Evolutionary conservation across 352 stramenopile genomes (phyloP).

Genomic region (Globisporangium spinosum): DNA sequence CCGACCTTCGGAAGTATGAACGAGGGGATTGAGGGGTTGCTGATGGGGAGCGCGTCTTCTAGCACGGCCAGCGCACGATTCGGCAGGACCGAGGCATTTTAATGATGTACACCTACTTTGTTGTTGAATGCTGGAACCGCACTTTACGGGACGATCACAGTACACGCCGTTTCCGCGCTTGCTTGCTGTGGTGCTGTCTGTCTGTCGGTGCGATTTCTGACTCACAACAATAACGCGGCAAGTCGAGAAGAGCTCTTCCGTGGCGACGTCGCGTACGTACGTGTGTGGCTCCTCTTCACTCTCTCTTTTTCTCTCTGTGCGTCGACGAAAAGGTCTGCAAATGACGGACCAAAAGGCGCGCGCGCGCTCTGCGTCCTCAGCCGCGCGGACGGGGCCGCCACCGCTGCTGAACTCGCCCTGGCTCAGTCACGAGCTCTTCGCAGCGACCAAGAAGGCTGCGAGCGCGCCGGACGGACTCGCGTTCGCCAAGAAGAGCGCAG

Average conservation of each 20-base stretch:
- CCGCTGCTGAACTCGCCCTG: constrained; percentile 48
- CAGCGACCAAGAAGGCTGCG: constrained; percentile 47
- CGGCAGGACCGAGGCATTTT: too few relatives aligned
- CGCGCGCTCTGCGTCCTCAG: neutral
- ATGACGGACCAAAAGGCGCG: constrained; percentile 13
- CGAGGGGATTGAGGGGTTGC: too few relatives aligned
- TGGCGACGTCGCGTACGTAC: constrained; percentile 4
- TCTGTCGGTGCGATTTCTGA: neutral
- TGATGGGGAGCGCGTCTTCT: too few relatives aligned
- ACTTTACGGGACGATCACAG: neutral
- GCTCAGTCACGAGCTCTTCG: constrained; percentile 67
- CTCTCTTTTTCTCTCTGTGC: neutral
- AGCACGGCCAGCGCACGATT: too few relatives aligned
- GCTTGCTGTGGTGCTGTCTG: neutral
- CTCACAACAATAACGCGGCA: neutral
- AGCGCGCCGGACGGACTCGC: constrained; percentile 44
- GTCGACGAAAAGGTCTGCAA: neutral
- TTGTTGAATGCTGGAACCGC: neutral
- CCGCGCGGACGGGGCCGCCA: constrained; percentile 4
- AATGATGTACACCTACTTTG: too few relatives aligned
- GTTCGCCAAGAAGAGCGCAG: constrained; percentile 43
- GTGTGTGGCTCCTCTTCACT: neutral
- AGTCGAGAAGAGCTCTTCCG: neutral
- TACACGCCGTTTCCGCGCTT: neutral
- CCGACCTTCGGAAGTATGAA: too few relatives aligned